Conservation (phyloP, 192 early-diverging fungal species). For the Coemansia sp. region DNA sequence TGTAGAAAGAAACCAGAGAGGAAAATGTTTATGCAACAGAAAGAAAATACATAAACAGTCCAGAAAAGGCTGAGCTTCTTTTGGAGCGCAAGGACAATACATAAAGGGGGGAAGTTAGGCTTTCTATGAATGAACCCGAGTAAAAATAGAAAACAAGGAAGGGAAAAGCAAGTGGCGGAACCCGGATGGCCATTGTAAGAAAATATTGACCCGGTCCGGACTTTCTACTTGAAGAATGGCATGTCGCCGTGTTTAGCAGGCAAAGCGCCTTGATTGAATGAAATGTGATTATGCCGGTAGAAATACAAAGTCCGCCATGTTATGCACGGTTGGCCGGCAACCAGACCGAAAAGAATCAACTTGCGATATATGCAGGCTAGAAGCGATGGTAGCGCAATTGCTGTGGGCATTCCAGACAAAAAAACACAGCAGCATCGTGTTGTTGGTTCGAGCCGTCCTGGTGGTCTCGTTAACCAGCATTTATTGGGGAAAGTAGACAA, state of each 20-base stretch:
- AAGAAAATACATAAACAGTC: conserved; percentile 4
- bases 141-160: conserved; percentile 9
- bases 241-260: no score
- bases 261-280: no score
- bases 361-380: neutral
- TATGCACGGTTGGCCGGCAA: neutral
- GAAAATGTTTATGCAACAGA: conserved; percentile 4
- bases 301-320: neutral
- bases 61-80: neutral
- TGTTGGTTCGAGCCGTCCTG: neutral
- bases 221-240: no score
- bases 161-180: neutral
- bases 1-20: neutral
- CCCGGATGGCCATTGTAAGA: neutral
- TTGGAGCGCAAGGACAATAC: neutral
- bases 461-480: neutral
- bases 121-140: conserved; percentile 2
- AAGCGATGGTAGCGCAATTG: neutral
- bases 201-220: conserved; percentile 1
- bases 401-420: neutral
- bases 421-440: neutral
- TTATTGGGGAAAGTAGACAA: neutral
- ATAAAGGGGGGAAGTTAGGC: conserved; percentile 1
- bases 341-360: neutral
- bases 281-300: neutral